Base-by-base conservation (phyloP, 257 asterid species). In the Lithospermum erythrorhizon region DNA sequence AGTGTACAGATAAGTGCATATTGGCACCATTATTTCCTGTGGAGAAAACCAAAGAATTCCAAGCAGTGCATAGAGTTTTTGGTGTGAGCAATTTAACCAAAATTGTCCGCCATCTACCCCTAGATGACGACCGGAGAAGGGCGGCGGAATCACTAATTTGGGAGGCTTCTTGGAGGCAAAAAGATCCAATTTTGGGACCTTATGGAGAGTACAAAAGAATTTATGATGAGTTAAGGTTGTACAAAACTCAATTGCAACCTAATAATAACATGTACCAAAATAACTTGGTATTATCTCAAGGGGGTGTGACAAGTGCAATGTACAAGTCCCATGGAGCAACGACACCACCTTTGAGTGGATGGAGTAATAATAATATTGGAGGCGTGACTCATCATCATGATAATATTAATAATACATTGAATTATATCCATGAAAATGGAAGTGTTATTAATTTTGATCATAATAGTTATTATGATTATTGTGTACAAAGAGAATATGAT, bases 11-110 rank as follows among this genome's bases (percentile, higher is more conserved):
- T 0, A 84, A 81, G 48, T 91, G 96, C 61, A 63, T 64, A 7
- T n/a, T 91, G 60, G 95, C 95, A 0, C 93, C 94, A 15, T 78
- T 73, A 53, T 91, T 91, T 32, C 96, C 95, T 0, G 83, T 62
- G 2, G 81, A 65, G 9, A 75, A 75, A 53, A 64, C 63, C 21
- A 79, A 76, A 0, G 94, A 91, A 59, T 91, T 91, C 53, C 84
- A 81, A 23, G 95, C 96, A 3, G 94, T 86, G 49, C 95, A 88
- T 59, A 84, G 76, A 72, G 77, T 84, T 3, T 91, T 91, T 47
- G 98, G 96, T 1, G 95, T 91, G 1, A 88, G 95, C 73, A 91
- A 91, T 35, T 64, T 82, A 9, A 77, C 83, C 0, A 91, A 88
- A 57, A 72, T 86, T 4, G 70, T 91, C 47, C 61, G 59, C 60